phyloP scores from a whole-genome alignment of 192 early-diverging fungal species.

The Thoreauomyces humboldtii region DNA sequence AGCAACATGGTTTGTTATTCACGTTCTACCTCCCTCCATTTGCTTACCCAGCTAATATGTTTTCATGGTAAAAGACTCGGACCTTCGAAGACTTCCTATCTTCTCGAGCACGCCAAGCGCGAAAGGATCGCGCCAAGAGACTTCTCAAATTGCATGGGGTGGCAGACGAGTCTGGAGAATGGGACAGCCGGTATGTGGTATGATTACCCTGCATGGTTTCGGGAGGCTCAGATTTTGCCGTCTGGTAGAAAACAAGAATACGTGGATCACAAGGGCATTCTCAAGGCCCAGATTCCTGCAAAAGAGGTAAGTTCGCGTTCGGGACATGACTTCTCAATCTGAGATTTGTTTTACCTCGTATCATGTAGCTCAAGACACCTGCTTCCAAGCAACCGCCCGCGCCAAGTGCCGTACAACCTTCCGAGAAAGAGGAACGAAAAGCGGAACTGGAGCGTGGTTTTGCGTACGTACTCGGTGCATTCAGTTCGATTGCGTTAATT shows the following conservation, averaged over 20 bases:
- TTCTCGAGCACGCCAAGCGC: slow-evolving; percentile 39
- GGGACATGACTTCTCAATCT: not conserved
- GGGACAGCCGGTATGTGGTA: not conserved
- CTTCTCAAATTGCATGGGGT: slow-evolving; percentile 42
- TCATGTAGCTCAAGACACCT: not conserved
- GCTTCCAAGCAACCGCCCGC: not conserved
- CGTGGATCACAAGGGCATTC: slow-evolving; percentile 16
- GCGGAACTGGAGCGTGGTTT: slow-evolving; percentile 52
- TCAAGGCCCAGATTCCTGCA: slow-evolving; percentile 25
- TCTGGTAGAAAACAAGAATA: slow-evolving; percentile 5
- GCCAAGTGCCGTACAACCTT: not conserved
- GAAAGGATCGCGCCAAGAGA: slow-evolving; percentile 43
- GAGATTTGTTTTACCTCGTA: not conserved
- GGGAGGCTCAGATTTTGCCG: not conserved
- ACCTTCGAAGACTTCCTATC: slow-evolving; percentile 62
- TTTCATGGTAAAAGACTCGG: slow-evolving; percentile 33
- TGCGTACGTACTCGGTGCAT: slow-evolving; percentile 21
- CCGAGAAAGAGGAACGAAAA: slow-evolving; percentile 30
- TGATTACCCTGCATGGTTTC: too few relatives aligned
- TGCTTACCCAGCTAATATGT: too few relatives aligned
- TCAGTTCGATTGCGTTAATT: not conserved
- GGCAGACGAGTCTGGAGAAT: too few relatives aligned
- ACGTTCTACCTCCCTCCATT: not conserved
- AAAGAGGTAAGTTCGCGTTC: slow-evolving; percentile 10
- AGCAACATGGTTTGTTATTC: slow-evolving; percentile 41